Percentiles rank a stretch among this genome's conserved stretches.
Evolutionary conservation across 768 basidiomycete species (phyloP).

Genomic region (Strobilomyces confusus): DNA sequence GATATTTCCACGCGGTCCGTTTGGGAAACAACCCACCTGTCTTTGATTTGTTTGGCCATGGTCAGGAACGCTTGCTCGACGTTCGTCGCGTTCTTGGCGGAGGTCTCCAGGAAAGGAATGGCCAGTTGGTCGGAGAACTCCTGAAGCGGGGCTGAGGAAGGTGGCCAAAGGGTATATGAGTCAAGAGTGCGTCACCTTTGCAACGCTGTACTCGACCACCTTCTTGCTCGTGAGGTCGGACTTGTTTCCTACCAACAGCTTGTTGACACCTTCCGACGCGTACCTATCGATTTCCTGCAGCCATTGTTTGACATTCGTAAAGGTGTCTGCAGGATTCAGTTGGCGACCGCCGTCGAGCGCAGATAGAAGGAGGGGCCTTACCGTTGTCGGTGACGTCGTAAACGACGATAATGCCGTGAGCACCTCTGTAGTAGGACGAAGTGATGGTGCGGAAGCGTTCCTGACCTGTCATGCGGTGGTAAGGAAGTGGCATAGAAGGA

Average conservation of each 20-base stretch:
- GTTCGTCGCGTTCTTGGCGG: constrained; percentile 98
- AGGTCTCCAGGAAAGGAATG: constrained; percentile 96
- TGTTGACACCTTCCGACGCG: constrained; percentile 98
- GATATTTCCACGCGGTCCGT: background rate
- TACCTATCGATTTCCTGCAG: constrained; percentile 91
- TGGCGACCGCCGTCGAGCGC: constrained; percentile 1
- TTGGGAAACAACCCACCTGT: constrained; percentile 52
- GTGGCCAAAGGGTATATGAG: background rate
- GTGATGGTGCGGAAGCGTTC: constrained; percentile 99
- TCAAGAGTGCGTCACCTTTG: constrained; percentile 54
- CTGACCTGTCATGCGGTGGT: constrained; percentile 57
- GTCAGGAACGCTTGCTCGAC: constrained; percentile 99
- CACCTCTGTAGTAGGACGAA: constrained; percentile 98
- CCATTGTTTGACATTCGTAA: constrained; percentile 95
- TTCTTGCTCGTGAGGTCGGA: constrained; percentile 97
- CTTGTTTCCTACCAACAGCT: constrained; percentile 97
- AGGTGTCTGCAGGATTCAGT: constrained; percentile 63
- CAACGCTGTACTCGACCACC: constrained; percentile 84
- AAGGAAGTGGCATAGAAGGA: background rate
- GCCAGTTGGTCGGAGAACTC: constrained; percentile 94
- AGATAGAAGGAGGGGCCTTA: constrained; percentile 28
- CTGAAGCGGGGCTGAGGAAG: constrained; percentile 34
- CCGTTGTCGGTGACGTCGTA: constrained; percentile 97
- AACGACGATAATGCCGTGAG: constrained; percentile 98
- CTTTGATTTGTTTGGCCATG: constrained; percentile 95